Percentiles rank a stretch among this genome's conserved stretches.
phyloP scores from a whole-genome alignment of 495 filamentous ascomycete species.

The Halenospora varia region DNA sequence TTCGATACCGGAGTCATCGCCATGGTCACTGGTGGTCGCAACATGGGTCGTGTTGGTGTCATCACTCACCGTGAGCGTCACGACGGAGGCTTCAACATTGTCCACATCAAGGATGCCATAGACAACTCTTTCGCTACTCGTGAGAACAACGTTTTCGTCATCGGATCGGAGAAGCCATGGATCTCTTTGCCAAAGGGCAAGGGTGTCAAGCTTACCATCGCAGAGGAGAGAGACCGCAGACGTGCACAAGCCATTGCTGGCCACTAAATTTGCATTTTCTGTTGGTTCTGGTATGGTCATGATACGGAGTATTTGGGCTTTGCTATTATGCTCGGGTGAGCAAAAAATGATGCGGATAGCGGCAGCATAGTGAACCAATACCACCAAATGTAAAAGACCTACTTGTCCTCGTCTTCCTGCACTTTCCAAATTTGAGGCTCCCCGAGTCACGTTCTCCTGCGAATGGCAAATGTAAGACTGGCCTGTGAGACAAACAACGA shows the following conservation, averaged over 20 bases:
- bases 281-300: conserved; percentile 10
- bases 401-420: conserved; percentile 7
- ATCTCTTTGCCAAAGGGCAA: conserved; percentile 98
- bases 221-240: conserved; percentile 95
- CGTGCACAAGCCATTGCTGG: conserved; percentile 72
- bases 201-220: conserved; percentile 98
- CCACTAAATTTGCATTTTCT: conserved; percentile 21
- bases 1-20: conserved; percentile 97
- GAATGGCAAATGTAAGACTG: too few species aligned
- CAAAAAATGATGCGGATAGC: conserved; percentile 17
- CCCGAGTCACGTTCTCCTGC: too few species aligned
- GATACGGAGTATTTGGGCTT: conserved; percentile 24
- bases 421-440: too few species aligned
- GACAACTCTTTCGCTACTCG: conserved; percentile 99
- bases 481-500: too few species aligned
- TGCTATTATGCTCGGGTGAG: conserved; percentile 14
- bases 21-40: conserved; percentile 98
- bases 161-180: conserved; percentile 97
- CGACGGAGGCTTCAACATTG: conserved; percentile 99
- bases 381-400: conserved; percentile 19
- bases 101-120: conserved; percentile 99
- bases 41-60: conserved; percentile 99
- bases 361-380: conserved; percentile 23
- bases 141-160: conserved; percentile 97
- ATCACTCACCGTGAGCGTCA: conserved; percentile 99